Conservation (phyloP, 306 rosid genomes). For the Alnus rubra region DNA sequence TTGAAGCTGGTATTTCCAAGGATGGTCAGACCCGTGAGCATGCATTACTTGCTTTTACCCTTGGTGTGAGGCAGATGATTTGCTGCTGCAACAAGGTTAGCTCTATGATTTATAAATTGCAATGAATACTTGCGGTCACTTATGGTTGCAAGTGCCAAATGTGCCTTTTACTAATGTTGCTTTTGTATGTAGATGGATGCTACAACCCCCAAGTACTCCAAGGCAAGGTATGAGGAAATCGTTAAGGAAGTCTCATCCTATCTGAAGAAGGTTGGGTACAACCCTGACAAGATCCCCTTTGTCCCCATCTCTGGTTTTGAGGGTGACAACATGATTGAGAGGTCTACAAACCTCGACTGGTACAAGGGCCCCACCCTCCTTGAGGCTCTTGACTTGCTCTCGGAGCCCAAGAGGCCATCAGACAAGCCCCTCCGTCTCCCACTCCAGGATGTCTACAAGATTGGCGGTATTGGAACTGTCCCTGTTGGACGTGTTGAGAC, state of each 20-base stretch:
- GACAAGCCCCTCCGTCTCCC: slow-evolving; percentile 41
- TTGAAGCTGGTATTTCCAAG: slow-evolving; percentile 48
- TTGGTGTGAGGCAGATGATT: slow-evolving; percentile 47
- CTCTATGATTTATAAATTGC: neutral
- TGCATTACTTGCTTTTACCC: slow-evolving; percentile 48
- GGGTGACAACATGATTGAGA: slow-evolving; percentile 42
- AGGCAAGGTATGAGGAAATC: slow-evolving; percentile 42
- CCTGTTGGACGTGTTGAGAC: slow-evolving; percentile 42
- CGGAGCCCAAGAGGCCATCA: slow-evolving; percentile 39
- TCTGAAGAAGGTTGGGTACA: slow-evolving; percentile 39
- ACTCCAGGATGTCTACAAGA: slow-evolving; percentile 38
- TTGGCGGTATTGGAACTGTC: slow-evolving; percentile 45
- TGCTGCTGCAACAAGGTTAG: slow-evolving; percentile 31
- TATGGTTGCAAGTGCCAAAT: neutral
- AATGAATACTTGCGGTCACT: neutral
- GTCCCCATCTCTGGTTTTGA: slow-evolving; percentile 46
- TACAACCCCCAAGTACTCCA: slow-evolving; percentile 38
- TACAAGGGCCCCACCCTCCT: slow-evolving; percentile 44
- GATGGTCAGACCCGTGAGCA: slow-evolving; percentile 49
- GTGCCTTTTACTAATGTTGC: neutral
- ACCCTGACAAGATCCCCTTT: slow-evolving; percentile 37
- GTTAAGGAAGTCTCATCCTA: slow-evolving; percentile 38
- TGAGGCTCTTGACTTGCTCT: slow-evolving; percentile 31
- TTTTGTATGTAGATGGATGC: slow-evolving; percentile 35
- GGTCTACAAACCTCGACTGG: slow-evolving; percentile 41